Percentiles rank a stretch among this genome's conserved stretches.
These are phyloP conservation scores for Spirogloea muscicola DNA, from an alignment of 139 green algal genomes.

Conservation along the genomic window DNA sequence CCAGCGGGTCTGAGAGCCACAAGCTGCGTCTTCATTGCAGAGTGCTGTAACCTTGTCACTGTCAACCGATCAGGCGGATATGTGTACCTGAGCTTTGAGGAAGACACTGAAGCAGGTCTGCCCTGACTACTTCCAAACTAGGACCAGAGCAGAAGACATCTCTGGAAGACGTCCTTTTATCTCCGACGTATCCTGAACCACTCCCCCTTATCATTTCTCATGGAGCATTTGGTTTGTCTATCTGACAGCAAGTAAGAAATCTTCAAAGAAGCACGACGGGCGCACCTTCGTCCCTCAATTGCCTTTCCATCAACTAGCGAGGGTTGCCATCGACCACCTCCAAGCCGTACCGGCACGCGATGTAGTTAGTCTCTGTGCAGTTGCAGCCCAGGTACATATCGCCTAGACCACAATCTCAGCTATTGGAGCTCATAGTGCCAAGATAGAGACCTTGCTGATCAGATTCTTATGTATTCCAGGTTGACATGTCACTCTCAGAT, in stretches of 20 bases:
- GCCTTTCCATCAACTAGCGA: conserved; percentile 26
- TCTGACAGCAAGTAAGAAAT: too few relatives aligned
- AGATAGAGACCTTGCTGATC: too few relatives aligned
- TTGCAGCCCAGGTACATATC: conserved; percentile 18
- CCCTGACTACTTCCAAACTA: not conserved
- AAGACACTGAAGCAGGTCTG: conserved; percentile 17
- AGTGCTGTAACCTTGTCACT: too few relatives aligned
- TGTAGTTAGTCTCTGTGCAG: conserved; percentile 11
- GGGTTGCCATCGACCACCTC: conserved; percentile 26
- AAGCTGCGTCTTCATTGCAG: too few relatives aligned
- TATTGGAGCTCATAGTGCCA: too few relatives aligned
- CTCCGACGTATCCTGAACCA: not conserved
- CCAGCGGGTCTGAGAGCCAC: too few relatives aligned
- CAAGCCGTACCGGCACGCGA: conserved; percentile 2
- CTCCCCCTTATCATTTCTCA: too few relatives aligned
- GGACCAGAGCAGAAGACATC: not conserved
- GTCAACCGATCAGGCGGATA: too few relatives aligned
- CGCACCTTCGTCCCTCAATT: not conserved
- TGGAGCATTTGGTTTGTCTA: too few relatives aligned
- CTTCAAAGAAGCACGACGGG: conserved; percentile 1
- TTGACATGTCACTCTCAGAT: too few relatives aligned
- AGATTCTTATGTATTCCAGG: too few relatives aligned
- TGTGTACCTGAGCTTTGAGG: conserved; percentile 19
- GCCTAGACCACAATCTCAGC: too few relatives aligned
- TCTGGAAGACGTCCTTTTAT: not conserved